Evolutionary conservation across 208 protist genomes (phyloP), one percentile per base, ranked within the genome.

Genomic region (Angomonas desouzai): DNA sequence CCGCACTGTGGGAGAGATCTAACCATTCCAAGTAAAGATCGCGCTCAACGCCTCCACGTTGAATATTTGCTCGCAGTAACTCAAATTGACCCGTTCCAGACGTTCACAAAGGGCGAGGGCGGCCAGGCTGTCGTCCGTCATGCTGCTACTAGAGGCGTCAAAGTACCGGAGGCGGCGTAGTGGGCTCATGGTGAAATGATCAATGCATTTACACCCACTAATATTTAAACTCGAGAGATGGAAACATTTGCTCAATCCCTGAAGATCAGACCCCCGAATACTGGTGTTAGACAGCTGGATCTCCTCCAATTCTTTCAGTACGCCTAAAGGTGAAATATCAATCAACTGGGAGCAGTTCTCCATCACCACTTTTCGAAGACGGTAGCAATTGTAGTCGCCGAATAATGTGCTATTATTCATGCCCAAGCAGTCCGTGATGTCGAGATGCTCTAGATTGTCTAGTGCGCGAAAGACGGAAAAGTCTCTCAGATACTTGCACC

Each of bases 341-440:
- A 62, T 64, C 48, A 71, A 56, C 62, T 68, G 56, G 23, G 55
- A 27, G 48, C 74, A 74, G 1, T 66, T 62, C 13, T 67, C 51
- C 36, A 83, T 40, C 7, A 76, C 22, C 2, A 83, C 59, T 13
- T 73, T 68, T 34, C 60, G 65, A 49, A 70, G 56, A 13, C 56
- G 40, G 18, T 66, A 53, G 27, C 61, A 66, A 23, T 40, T 30
- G 34, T 76, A 67, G 9, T 65, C 63, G 30, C 76, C 60, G 48
- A 62, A 58, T 25, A 82, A 65, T 13, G 25, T 72, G 3, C 53
- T 25, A 33, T 62, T 66, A 45, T 76, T 62, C 28, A 84, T 25
- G 23, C 62, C 49, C n/a, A 61, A 47, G 63, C 74, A 74, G 23
- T 79, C 65, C n/a, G 64, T 68, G 43, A 70, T 22, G 68, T 84